phyloP scores from a whole-genome alignment of 2,329 filamentous ascomycete species.

The Colletotrichum filicis region DNA sequence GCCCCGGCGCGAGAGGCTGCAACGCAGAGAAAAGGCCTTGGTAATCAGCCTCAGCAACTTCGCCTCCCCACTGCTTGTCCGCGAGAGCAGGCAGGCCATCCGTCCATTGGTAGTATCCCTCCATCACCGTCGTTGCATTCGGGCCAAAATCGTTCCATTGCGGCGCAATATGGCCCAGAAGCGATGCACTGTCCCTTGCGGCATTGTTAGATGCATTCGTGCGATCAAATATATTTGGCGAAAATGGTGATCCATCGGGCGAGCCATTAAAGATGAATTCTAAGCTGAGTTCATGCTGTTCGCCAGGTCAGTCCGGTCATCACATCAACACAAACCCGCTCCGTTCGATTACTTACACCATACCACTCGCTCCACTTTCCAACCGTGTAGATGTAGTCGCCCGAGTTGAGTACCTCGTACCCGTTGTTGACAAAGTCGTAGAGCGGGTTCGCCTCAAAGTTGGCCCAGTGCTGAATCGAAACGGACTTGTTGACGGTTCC shows the following conservation, averaged over 20 bases:
- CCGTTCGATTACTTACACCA: background rate
- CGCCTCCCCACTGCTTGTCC: conserved; percentile 42
- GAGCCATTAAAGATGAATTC: conserved; percentile 38
- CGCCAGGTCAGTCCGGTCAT: background rate
- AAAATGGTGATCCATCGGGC: conserved; percentile 34
- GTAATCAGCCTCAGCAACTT: conserved; percentile 21
- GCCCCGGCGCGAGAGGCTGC: conserved; percentile 37
- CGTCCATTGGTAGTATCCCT: conserved; percentile 41
- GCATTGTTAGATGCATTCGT: conserved; percentile 36
- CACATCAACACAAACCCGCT: background rate
- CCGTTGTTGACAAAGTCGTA: conserved; percentile 38
- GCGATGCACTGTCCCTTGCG: conserved; percentile 20
- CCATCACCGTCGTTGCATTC: conserved; percentile 39
- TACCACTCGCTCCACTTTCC: conserved; percentile 38
- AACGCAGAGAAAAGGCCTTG: conserved; percentile 31
- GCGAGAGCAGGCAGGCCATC: conserved; percentile 40
- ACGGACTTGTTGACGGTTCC: conserved; percentile 35
- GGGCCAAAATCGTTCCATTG: conserved; percentile 41
- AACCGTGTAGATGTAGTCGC: conserved; percentile 40
- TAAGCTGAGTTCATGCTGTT: conserved; percentile 30
- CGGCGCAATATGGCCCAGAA: conserved; percentile 38
- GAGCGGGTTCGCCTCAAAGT: conserved; percentile 36
- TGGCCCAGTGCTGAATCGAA: conserved; percentile 50
- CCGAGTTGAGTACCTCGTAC: conserved; percentile 41
- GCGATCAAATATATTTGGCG: conserved; percentile 40